These are phyloP conservation scores for Trematosphaeria pertusa DNA, from an alignment of 2,329 filamentous ascomycete genomes.

Conservation along the genomic window DNA sequence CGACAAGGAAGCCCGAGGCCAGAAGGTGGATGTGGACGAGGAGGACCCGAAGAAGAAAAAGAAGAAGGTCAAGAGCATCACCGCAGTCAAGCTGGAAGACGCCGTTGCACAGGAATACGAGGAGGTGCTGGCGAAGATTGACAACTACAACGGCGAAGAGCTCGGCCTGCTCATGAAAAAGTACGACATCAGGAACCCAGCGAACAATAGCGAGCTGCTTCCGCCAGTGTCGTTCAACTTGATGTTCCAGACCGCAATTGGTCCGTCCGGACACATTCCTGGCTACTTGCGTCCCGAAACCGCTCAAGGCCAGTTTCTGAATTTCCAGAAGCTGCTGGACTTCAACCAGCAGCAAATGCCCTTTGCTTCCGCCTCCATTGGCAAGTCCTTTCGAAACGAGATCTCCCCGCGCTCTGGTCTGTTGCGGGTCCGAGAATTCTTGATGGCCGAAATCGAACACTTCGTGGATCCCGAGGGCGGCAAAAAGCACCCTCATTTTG, in stretches of 20 bases:
- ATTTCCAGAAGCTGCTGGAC: conserved; percentile 94
- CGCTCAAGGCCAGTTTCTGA: conserved; percentile 96
- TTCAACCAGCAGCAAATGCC: conserved; percentile 97
- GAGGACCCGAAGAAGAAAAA: conserved; percentile 89
- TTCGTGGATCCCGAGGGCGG: conserved; percentile 93
- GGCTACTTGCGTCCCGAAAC: conserved; percentile 78
- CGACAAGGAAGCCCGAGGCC: conserved; percentile 88
- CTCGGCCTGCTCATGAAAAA: conserved; percentile 86
- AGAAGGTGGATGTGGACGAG: conserved; percentile 76
- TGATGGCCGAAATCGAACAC: conserved; percentile 99
- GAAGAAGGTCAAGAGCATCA: conserved; percentile 70
- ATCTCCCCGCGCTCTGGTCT: conserved; percentile 93
- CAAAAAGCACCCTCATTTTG: conserved; percentile 92
- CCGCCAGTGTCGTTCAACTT: conserved; percentile 94
- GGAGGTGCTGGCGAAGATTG: conserved; percentile 88
- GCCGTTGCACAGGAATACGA: conserved; percentile 87
- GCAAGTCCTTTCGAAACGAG: conserved; percentile 98
- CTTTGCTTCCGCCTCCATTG: conserved; percentile 95
- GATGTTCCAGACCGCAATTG: conserved; percentile 97
- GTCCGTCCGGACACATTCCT: conserved; percentile 83
- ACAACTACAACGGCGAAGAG: conserved; percentile 90
- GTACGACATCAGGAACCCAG: conserved; percentile 88
- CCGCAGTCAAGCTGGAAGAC: conserved; percentile 83
- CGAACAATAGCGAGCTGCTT: conserved; percentile 75
- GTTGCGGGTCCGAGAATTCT: conserved; percentile 91